Evolutionary conservation across 1,284 basidiomycete species (phyloP), one percentile per base, ranked within the genome.

Genomic region (Cryptococcus floricola): DNA sequence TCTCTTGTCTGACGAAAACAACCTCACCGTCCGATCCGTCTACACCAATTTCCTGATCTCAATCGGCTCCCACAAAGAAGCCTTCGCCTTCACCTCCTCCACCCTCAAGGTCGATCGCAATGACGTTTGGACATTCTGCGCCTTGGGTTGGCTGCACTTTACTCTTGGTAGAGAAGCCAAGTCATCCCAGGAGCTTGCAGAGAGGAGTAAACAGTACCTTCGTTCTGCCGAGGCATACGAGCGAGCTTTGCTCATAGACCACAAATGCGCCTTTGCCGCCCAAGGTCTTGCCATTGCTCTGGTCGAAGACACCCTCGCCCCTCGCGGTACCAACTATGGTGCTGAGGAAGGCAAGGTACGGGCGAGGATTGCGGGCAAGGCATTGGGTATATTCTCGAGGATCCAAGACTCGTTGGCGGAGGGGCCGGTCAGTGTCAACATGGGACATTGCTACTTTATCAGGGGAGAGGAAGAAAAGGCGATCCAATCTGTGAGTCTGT

Each of bases 381-480:
- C 93, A 0, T 76, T 97, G 38, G 85, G 88, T 50, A 82, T 94
- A 25, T 89, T 97, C 65, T 86, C 85, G 6, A 91, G 93, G 74
- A 87, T 96, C 53, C 82, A 89, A 57, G 93, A 96, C 77, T 87
- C 86, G 4, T 76, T 91, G 51, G 83, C 85, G 56, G 88, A 92
- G 59, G 89, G 89, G 2, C 88, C 88, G 62, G 91, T 95, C 8
- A 92, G 93, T 68, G 81, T 91, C 67, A 97, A 97, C 71, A 93
- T 96, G 80, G 94, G 93, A 0, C 94, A 96, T 69, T 95, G 91
- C 66, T 88, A 93, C 73, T 94, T 90, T 70, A 82, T 85, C 28
- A 82, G 89, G 50, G 93, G 95, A 56, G 93, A 97, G 71, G 94
- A 87, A 71, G 92, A 97, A 64, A 82, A 89, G 54, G 92, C 94